Base-by-base conservation (phyloP, 139 green algal genomes). In the Tetradesmus obliquus region DNA sequence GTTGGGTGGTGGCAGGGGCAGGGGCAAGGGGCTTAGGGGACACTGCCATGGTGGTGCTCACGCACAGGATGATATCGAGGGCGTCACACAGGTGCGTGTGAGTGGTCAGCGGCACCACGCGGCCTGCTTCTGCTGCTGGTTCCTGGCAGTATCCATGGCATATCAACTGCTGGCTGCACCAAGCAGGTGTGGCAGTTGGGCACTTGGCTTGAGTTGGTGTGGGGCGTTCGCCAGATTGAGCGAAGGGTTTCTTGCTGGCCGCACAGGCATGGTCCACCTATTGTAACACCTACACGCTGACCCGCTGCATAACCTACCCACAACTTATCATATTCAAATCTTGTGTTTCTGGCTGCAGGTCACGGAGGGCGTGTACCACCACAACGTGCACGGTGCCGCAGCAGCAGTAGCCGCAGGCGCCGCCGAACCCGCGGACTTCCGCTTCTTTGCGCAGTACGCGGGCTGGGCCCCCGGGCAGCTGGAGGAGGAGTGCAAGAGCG, bases 371-470 rank as follows among this genome's bases (percentile, higher is more conserved):
- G 54, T 91, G 54, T 91, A 91, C 74, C 69, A 84, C 53, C 87
- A 91, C 74, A 91, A 91, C 74, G 87, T 91, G 53, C 55, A 84
- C 45, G 87, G 66, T 2, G 87, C 87, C 20, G 66, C 53, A 17
- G 54, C 19, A 24, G 72, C 87, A 72, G 71, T 91, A 8, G 71
- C 24, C 7, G 74, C 71, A n/a, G 87, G 87, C 74, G 32, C 60
- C 54, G 87, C 87, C 12, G 71, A 91, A 1, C 87, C 87, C 7
- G n/a, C 54, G 5, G 87, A 91, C 66, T 91, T 91, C 54, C 57
- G 87, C 10, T 91, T 91, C 74, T 91, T 91, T 85, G 87, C 87
- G 5, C 87, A 91, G 87, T 91, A 91, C 74, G 87, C 87, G 53
- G 87, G 87, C 74, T 91, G 87, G 87, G 87, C 87, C 17, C 87